Evolutionary conservation across 495 filamentous ascomycete genomes (phyloP).

Genomic region (Trypethelium eluteriae): DNA sequence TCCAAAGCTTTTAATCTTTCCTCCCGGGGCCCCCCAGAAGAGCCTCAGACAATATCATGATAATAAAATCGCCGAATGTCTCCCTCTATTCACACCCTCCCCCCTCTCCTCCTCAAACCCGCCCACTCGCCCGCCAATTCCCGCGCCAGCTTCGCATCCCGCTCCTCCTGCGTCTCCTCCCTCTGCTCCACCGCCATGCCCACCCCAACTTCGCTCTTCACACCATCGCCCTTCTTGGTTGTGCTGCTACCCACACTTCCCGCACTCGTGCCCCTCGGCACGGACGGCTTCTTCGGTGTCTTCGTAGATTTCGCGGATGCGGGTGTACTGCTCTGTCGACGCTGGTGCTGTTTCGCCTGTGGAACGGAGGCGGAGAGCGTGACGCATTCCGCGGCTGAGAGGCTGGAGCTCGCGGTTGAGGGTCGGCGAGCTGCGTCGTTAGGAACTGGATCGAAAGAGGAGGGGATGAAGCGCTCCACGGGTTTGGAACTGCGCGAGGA

Average conservation of each 20-base stretch:
- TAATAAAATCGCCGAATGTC: background rate
- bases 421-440: background rate
- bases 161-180: slow-evolving; percentile 40
- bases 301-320: background rate
- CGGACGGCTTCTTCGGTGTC: slow-evolving; percentile 9
- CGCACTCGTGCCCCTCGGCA: slow-evolving; percentile 13
- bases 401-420: slow-evolving; percentile 4
- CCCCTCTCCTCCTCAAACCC: slow-evolving; percentile 46
- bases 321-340: background rate
- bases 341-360: background rate
- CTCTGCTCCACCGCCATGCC: slow-evolving; percentile 12
- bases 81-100: background rate
- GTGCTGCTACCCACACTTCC: slow-evolving; percentile 14
- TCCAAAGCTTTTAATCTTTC: background rate
- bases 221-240: slow-evolving; percentile 12
- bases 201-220: slow-evolving; percentile 15
- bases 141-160: slow-evolving; percentile 49
- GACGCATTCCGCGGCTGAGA: background rate
- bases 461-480: slow-evolving; percentile 14
- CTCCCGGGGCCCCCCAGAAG: background rate
- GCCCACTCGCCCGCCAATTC: slow-evolving; percentile 54
- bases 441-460: background rate
- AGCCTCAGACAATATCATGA: background rate
- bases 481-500: slow-evolving; percentile 16
- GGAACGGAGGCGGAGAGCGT: background rate